Conservation (phyloP, 352 stramenopile genomes). For the Phytophthora hybrid region DNA sequence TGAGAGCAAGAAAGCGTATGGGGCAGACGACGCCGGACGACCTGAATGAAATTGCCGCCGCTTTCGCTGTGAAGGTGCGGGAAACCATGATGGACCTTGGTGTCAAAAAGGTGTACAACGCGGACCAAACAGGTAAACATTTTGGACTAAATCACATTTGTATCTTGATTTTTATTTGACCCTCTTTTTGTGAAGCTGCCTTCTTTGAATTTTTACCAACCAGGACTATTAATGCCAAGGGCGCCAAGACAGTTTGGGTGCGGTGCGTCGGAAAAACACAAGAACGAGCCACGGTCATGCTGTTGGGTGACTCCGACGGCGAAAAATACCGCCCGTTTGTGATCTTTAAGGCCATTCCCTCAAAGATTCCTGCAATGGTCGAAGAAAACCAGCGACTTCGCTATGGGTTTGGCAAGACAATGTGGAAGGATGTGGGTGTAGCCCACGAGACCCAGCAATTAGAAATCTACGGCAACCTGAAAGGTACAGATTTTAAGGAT, state of each 20-base stretch:
- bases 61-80: too few relatives aligned
- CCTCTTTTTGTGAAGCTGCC: conserved; percentile 3
- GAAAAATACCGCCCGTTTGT: not conserved
- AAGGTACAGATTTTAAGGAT: not conserved
- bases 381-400: not conserved
- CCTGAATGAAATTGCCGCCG: too few relatives aligned
- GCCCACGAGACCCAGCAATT: not conserved
- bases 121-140: too few relatives aligned
- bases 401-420: not conserved
- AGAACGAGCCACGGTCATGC: too few relatives aligned
- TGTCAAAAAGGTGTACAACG: too few relatives aligned
- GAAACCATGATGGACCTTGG: too few relatives aligned
- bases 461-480: conserved; percentile 3
- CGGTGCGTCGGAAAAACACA: too few relatives aligned
- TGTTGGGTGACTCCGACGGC: conserved; percentile 1
- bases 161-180: not conserved
- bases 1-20: too few relatives aligned
- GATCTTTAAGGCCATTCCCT: conserved; percentile 5
- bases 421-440: not conserved
- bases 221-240: conserved; percentile 5
- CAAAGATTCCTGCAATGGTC: not conserved
- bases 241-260: conserved; percentile 7
- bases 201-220: conserved; percentile 10
- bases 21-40: too few relatives aligned
- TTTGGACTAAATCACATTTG: too few relatives aligned